Base-by-base conservation (phyloP, 352 stramenopile genomes). In the Albugo laibachii region DNA sequence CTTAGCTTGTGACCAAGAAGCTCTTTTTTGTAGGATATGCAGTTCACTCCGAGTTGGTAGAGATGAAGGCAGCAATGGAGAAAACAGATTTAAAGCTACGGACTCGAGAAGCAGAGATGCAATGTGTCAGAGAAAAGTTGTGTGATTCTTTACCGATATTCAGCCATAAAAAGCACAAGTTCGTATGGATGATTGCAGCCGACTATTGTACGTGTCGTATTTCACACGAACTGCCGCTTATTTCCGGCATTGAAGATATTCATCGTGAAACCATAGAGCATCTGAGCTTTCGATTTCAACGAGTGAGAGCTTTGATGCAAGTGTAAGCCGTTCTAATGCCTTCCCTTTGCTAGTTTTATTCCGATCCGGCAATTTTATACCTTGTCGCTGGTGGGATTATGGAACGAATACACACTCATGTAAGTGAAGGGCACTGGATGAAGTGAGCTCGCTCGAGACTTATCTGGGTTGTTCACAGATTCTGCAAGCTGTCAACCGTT, bases 201-300 rank as follows among this genome's bases (percentile, higher is more conserved):
- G 77, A 89, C 53, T 83, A 89, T 55, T 89, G 74, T 50, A 62
- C 80, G 16, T 89, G 77, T 34, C 77, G 77, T 13, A 55, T 61
- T 0, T 61, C 66, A 27, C 66, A 91, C 38, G 46, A 61, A 14
- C 41, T 74, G 13, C 53, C 72, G 13, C 63, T 68, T 19, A 51
- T 91, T 13, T 54, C 62, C 19, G 66, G 70, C 2, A 83, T 73
- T 0, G 60, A 83, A 49, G 49, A 54, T 6, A 58, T 73, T 11
- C 24, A 42, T 10, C 49, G 76, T 16, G 59, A 48, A 1, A 61
- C 59, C 0, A 53, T 70, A 48, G 51, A 59, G 16, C 74, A 91
- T 50, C 59, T 86, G 21, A 62, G 64, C 16, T 83, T 76, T 44
- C 71, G 77, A 45, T 91, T 87, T 45, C 66, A 83, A 40, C 63